Percentiles rank a stretch among this genome's conserved stretches.
phyloP scores from a whole-genome alignment of 2,329 filamentous ascomycete genomes.

The Colletotrichum karsti region DNA sequence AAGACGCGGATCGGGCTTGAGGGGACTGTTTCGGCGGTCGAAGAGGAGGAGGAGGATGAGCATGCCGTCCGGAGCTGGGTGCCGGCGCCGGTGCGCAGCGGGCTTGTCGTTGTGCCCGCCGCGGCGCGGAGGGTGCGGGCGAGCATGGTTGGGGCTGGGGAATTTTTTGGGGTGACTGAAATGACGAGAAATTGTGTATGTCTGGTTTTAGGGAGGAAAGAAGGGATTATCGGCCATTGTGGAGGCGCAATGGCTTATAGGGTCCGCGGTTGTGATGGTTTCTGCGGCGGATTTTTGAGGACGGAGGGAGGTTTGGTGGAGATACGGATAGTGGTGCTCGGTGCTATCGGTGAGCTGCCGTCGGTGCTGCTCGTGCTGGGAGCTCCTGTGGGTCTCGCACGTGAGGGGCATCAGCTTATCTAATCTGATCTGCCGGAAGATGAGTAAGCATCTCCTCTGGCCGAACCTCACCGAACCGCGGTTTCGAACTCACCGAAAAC shows the following conservation, averaged over 20 bases:
- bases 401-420: not conserved
- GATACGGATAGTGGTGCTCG: constrained; percentile 2
- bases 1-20: constrained; percentile 74
- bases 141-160: constrained; percentile 21
- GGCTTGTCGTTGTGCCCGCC: constrained; percentile 20
- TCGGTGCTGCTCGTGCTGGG: not conserved
- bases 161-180: not conserved
- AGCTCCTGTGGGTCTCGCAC: constrained; percentile 10
- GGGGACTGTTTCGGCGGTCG: constrained; percentile 56
- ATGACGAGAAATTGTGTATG: not conserved
- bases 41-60: constrained; percentile 32
- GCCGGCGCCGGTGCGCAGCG: not conserved
- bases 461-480: not conserved
- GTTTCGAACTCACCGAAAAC: not conserved
- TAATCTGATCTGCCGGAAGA: not conserved
- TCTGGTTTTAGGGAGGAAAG: constrained; percentile 15
- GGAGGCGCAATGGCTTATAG: constrained; percentile 38
- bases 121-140: constrained; percentile 27
- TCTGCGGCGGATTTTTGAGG: constrained; percentile 58
- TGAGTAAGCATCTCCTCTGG: not conserved
- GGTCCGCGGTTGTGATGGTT: constrained; percentile 50
- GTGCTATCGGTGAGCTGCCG: constrained; percentile 23
- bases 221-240: constrained; percentile 38
- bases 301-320: constrained; percentile 28
- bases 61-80: constrained; percentile 30